Evolutionary conservation across 768 basidiomycete genomes (phyloP).

Genomic region (Candolleomyces efflorescens): DNA sequence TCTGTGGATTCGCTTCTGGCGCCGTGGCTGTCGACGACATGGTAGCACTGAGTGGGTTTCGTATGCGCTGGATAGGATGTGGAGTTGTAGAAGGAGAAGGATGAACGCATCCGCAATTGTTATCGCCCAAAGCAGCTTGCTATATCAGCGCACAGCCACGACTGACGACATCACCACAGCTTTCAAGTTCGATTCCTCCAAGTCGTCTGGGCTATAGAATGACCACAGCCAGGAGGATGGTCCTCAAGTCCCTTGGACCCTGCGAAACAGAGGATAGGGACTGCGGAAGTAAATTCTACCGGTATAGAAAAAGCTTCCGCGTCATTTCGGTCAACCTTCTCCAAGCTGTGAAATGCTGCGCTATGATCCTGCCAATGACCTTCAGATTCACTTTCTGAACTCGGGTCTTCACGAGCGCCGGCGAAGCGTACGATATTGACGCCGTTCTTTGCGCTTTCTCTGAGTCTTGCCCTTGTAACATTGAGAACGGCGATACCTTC

Average conservation of each 20-base stretch:
- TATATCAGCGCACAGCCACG: neutral
- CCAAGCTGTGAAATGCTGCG: conserved; percentile 32
- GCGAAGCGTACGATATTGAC: conserved; percentile 40
- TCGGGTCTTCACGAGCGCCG: conserved; percentile 13
- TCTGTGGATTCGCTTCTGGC: conserved; percentile 3
- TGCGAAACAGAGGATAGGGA: conserved; percentile 40
- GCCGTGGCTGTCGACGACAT: neutral
- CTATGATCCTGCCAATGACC: conserved; percentile 13
- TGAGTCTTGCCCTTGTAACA: conserved; percentile 43
- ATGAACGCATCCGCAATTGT: neutral
- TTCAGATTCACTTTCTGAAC: conserved; percentile 13
- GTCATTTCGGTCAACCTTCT: conserved; percentile 27
- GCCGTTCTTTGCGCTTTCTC: conserved; percentile 44
- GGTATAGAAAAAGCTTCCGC: conserved; percentile 21
- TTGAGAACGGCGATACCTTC: conserved; percentile 52
- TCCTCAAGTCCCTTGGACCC: conserved; percentile 21
- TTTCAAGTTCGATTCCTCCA: conserved; percentile 21
- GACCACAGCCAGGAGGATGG: conserved; percentile 38
- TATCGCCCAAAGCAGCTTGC: neutral
- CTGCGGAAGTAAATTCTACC: neutral
- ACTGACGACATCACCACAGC: neutral
- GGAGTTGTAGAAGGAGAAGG: neutral
- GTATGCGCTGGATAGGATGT: neutral
- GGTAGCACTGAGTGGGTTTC: neutral
- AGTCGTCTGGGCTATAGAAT: conserved; percentile 30